Base-by-base conservation (phyloP, 306 rosid genomes). In the Arachis stenosperma region DNA sequence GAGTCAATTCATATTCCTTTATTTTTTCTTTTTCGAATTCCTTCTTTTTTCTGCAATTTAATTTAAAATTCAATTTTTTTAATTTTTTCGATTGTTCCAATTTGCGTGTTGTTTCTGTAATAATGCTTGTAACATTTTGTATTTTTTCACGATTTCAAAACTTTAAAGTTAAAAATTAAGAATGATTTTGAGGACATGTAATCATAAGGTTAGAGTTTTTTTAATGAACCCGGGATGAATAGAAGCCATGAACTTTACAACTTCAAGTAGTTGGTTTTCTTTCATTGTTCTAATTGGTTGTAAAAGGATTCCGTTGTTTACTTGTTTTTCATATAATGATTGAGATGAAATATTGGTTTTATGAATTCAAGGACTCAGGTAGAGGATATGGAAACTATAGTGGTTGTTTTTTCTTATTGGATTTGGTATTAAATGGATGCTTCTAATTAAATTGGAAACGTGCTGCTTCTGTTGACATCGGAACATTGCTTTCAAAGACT, bases 361-460 rank as follows among this genome's bases (percentile, higher is more conserved):
- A 6, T 77, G 72, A 67, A 74, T 78, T 75, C 82, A 94, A 97
- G 86, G n/a, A 75, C 74, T 58, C 95, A 84, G 57, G 85, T 94
- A 48, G 84, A 77, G 57, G 96, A 91, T 54, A 73, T 94, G 77
- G 89, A 96, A 36, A 79, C 83, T 70, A 96, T 90, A 37, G 95
- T 1, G 27, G 27, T 22, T 22, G 27, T 22, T 22, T 22, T 22
- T 22, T 22, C 27, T 22, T 22, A 22, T 22, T 22, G 27, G 27
- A 22, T 22, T 22, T 22, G 88, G 87, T 61, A 60, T 95, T 74
- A 88, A 87, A 71, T 95, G 99, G 99, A 89, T 95, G 80, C 82
- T 95, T 78, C 86, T 95, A 17, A 17, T 17, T 17, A 30, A 90
- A 87, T 55, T 87, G 97, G 92, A 91, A 88, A 48, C 72, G 83